A percentile compares a stretch with the other conserved stretches of the same genome.
These are phyloP conservation scores for Neopestalotiopsis rosae DNA, from an alignment of 2,329 filamentous ascomycete species.

Conservation along the genomic window DNA sequence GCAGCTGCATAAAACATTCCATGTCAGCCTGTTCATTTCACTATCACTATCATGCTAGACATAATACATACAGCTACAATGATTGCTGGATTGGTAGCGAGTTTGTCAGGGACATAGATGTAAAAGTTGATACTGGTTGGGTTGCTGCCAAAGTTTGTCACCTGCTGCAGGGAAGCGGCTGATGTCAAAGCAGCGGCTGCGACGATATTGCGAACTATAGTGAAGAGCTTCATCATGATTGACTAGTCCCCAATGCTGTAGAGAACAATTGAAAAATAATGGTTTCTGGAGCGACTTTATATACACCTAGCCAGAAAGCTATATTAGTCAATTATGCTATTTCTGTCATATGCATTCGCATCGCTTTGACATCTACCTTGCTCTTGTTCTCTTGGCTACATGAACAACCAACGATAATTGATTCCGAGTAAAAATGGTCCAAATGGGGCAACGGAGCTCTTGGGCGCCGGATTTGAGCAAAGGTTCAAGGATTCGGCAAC, in stretches of 20 bases:
- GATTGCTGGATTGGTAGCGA: constrained; percentile 32
- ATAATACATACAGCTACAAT: constrained; percentile 27
- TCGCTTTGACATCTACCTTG: background rate
- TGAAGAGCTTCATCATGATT: background rate
- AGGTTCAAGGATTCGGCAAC: background rate
- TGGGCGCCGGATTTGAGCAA: background rate
- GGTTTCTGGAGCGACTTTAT: background rate
- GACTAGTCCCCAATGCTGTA: background rate
- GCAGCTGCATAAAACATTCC: constrained; percentile 18
- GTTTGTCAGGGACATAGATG: constrained; percentile 50
- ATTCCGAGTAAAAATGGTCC: background rate
- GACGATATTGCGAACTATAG: constrained; percentile 29
- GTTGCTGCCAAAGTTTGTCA: constrained; percentile 47
- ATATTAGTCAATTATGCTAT: background rate
- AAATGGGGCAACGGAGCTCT: background rate
- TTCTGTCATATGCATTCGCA: background rate
- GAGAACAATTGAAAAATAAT: background rate
- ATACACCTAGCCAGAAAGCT: background rate
- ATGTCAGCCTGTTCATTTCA: background rate
- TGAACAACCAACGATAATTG: background rate
- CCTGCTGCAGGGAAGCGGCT: constrained; percentile 27
- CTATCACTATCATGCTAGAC: background rate
- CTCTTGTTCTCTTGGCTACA: background rate
- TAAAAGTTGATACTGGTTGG: constrained; percentile 48
- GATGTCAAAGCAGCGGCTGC: constrained; percentile 13